Conservation (phyloP, 306 rosid species). For the Senna siamea region DNA sequence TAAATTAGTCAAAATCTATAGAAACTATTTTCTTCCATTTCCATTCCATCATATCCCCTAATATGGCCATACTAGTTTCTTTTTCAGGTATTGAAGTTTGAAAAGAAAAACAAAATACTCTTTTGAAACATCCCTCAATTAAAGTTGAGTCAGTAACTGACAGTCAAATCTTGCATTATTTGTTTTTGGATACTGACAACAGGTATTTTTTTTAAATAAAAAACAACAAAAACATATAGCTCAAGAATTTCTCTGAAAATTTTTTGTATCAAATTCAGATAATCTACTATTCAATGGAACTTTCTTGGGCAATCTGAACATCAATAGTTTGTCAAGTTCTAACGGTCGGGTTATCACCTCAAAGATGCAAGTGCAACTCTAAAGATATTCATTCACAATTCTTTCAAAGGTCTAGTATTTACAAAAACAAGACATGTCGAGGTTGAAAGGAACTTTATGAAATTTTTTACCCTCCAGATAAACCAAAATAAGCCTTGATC, state of each 20-base stretch:
- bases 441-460: conserved; percentile 7
- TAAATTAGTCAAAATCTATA: background rate
- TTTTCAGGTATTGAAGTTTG: background rate
- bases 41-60: background rate
- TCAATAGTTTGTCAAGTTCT: background rate
- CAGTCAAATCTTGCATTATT: conserved; percentile 7
- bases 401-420: background rate
- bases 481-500: conserved; percentile 86
- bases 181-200: background rate
- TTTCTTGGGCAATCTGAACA: background rate
- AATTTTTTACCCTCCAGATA: conserved; percentile 88
- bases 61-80: background rate
- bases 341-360: conserved; percentile 3
- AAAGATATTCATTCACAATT: background rate
- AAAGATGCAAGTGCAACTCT: background rate
- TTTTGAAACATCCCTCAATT: background rate
- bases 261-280: background rate
- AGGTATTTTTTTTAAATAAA: too few species aligned
- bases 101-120: background rate
- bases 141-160: background rate
- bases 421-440: conserved; percentile 6
- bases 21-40: background rate
- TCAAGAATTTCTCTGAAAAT: background rate
- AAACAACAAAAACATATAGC: background rate
- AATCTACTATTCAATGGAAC: background rate